Conservation (phyloP, 2,329 filamentous ascomycete species). For the Xylariaceae sp. region DNA sequence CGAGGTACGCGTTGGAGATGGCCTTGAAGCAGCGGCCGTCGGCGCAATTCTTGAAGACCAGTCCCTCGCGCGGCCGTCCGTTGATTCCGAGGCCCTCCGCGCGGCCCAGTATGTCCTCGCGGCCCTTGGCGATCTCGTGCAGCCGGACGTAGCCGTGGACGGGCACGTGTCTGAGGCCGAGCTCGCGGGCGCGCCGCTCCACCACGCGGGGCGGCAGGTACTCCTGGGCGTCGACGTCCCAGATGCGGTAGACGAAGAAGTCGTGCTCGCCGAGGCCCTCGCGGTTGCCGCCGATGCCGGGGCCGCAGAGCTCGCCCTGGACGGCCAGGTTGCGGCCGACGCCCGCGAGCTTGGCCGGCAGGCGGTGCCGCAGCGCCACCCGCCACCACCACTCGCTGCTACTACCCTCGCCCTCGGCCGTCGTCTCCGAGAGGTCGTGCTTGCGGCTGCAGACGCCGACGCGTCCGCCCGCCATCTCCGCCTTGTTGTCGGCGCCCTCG, state of each 20-base stretch:
- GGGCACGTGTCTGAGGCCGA: constrained; percentile 15
- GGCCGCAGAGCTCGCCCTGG: constrained; percentile 25
- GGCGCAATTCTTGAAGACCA: constrained; percentile 20
- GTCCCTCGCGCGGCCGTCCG: constrained; percentile 11
- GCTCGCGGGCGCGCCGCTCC: constrained; percentile 6
- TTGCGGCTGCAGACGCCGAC: constrained; percentile 25
- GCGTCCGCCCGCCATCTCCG: constrained; percentile 12
- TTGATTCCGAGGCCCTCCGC: constrained; percentile 12
- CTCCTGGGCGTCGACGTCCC: constrained; percentile 15
- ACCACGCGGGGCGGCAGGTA: constrained; percentile 7
- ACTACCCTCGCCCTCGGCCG: not conserved
- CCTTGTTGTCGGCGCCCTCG: not conserved
- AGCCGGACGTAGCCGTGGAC: constrained; percentile 18
- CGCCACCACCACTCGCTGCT: too few relatives aligned
- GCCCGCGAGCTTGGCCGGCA: constrained; percentile 14
- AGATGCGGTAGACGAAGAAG: constrained; percentile 20
- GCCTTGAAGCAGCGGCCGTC: constrained; percentile 22
- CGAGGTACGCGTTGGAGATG: constrained; percentile 13
- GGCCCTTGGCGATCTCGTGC: constrained; percentile 10
- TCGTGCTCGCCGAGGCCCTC: constrained; percentile 17
- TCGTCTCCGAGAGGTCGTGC: constrained; percentile 13
- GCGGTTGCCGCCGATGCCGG: constrained; percentile 18
- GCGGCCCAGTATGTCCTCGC: constrained; percentile 12
- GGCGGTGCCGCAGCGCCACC: constrained; percentile 10
- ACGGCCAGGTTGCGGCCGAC: constrained; percentile 16